These are phyloP conservation scores for Wallacemonas sp. DNA, from an alignment of 208 protist genomes.

Conservation along the genomic window DNA sequence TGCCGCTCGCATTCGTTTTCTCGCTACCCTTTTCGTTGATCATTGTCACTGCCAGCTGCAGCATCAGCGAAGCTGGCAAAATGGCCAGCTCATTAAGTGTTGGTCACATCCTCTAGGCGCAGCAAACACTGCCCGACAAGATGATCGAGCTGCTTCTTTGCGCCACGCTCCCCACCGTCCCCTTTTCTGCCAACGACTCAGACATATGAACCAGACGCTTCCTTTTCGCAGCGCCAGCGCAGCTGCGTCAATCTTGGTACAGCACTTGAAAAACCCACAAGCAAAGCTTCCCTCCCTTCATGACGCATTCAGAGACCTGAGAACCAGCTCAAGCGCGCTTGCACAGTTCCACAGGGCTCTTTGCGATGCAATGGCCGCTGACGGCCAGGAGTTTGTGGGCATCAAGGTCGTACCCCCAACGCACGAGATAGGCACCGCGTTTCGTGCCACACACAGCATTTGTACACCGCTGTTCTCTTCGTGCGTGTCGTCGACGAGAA, in stretches of 20 bases:
- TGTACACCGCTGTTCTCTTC: conserved; percentile 75
- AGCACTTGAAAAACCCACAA: conserved; percentile 57
- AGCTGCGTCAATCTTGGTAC: conserved; percentile 46
- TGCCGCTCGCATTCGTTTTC: no score
- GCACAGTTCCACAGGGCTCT: conserved; percentile 68
- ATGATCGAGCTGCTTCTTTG: conserved; percentile 11
- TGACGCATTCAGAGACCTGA: conserved; percentile 65
- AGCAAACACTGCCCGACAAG: no score
- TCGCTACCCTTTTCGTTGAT: no score
- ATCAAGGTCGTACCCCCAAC: conserved; percentile 69
- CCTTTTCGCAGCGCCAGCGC: conserved; percentile 17
- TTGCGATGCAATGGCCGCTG: conserved; percentile 53
- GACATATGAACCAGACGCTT: conserved; percentile 1
- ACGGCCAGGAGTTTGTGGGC: conserved; percentile 51
- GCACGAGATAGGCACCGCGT: conserved; percentile 32
- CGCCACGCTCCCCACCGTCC: neutral
- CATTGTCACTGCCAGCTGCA: no score
- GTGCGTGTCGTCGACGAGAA: conserved; percentile 21
- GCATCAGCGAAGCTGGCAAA: no score
- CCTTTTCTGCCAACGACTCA: no score
- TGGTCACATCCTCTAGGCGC: no score
- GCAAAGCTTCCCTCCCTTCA: conserved; percentile 62
- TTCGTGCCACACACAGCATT: conserved; percentile 41
- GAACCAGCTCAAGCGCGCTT: conserved; percentile 28
- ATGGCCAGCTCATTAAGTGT: conserved; percentile 12